Evolutionary conservation across 129 eudicot species (phyloP), one percentile per base, ranked within the genome.

Genomic region (Pulicaria dysenterica): DNA sequence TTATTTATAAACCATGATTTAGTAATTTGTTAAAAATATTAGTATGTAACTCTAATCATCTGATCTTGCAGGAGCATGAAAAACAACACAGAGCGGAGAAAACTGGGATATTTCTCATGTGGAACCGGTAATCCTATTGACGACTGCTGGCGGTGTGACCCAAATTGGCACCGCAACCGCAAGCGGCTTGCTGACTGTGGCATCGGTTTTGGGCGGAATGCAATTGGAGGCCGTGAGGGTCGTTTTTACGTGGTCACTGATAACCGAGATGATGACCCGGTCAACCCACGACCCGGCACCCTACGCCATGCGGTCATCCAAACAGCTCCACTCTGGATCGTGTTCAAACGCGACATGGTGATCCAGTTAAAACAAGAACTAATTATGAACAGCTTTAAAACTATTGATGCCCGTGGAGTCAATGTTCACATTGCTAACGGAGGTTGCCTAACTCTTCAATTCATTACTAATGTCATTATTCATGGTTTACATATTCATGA

Each of bases 401-500:
- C 98, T 39, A 89, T 92, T 7, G 98, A 92, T 73, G 98, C 82
- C 6, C 98, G 98, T 62, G 98, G 98, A 17, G 87, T 74, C 47
- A 92, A 92, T 56, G 96, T 92, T 12, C 98, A 92, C 61, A 92
- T 92, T 17, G 94, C 98, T 50, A 79, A 87, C 62, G 91, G 96
- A 68, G 98, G 71, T 7, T 92, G 98, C 81, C 72, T 92, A 42
- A 92, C 98, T 0, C 82, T 92, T 59, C 98, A 92, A 67, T 92
- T 24, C 39, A 80, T 92, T 31, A 92, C 96, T 37, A 92, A 92
- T 60, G 87, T 92, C n/a, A 92, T 92, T 19, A 81, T 92, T 60
- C 98, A 92, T 37, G 95, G 96, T n/a, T 69, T 92, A n/a, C 91
- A 92, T 42, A 87, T 92, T n/a, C 98, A 92, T 66, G 98, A 92